A percentile compares a stretch with the other conserved stretches of the same genome.
These are phyloP conservation scores for Ustilago esculenta DNA, from an alignment of 1,284 basidiomycete genomes.

Conservation along the genomic window DNA sequence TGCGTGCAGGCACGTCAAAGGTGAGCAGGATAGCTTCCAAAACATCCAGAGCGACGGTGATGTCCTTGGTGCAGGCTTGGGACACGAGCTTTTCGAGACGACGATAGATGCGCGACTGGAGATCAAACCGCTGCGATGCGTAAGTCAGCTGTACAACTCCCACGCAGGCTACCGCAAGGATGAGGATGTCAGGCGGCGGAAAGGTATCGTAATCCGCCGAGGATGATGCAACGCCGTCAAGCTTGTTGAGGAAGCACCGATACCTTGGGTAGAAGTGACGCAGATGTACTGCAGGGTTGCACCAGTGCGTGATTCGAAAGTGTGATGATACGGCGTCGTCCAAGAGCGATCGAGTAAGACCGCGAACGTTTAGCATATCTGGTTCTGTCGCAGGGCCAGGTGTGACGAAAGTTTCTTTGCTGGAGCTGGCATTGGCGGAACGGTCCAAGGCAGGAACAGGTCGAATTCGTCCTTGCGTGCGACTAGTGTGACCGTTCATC, in stretches of 20 bases:
- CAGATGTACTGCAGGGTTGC: constrained; percentile 33
- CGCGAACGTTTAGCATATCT: constrained; percentile 27
- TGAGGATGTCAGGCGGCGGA: constrained; percentile 31
- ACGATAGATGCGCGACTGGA: constrained; percentile 41
- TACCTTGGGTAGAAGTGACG: constrained; percentile 38
- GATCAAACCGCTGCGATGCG: constrained; percentile 26
- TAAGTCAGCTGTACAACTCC: constrained; percentile 33
- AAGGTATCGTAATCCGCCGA: constrained; percentile 13
- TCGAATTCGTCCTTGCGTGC: neutral
- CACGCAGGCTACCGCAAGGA: constrained; percentile 35
- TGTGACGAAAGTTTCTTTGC: constrained; percentile 8
- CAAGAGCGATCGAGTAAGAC: constrained; percentile 32
- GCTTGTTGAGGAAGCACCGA: constrained; percentile 17
- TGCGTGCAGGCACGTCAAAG: constrained; percentile 28
- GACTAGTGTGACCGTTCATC: neutral
- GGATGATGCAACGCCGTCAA: constrained; percentile 20
- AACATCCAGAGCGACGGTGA: constrained; percentile 32
- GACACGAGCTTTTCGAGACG: constrained; percentile 34
- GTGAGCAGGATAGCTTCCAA: constrained; percentile 36
- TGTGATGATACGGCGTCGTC: constrained; percentile 31
- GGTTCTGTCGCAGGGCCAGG: constrained; percentile 13
- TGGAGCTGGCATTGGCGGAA: neutral
- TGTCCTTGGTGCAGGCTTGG: constrained; percentile 28
- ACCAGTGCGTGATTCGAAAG: constrained; percentile 37
- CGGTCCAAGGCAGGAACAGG: neutral